Evolutionary conservation across 2,329 filamentous ascomycete species (phyloP), one percentile per base, ranked within the genome.

Genomic region (Leptodontidium sp.): DNA sequence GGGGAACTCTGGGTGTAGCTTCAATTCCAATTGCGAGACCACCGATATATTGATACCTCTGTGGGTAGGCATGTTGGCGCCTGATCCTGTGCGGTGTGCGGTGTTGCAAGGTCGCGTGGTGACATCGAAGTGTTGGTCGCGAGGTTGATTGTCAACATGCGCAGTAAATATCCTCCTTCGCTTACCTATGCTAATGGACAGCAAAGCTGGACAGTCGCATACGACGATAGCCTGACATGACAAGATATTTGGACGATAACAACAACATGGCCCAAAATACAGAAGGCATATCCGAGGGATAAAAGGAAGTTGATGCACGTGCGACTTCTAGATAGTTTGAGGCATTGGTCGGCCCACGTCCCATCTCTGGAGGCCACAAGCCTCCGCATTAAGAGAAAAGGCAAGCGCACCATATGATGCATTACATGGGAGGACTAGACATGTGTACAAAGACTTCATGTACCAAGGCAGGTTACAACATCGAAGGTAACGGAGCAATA

Each of bases 1-100:
- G 24, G 85, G 84, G 73, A 85, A 88, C 73, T 89, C 87, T 15
- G 83, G 82, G 2, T 88, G 79, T 24, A 74, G 77, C 55, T 79
- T 71, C 15, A 76, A 71, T 21, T 75, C 74, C 43, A 68, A 59
- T 35, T 76, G 70, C 6, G 75, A 77, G 26, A 78, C 64, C 8
- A 79, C 63, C 4, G 70, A 68, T 11, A 79, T 32, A 61, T 72
- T 70, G 49, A 79, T 73, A 12, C 75, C 76, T 65, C 73, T 71
- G 49, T 71, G 68, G 4, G 58, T 71, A 24, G 77, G 77, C 77
- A 79, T 79, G 17, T 52, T 73, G 64, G 29, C 40, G 58, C 40
- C 65, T 52, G 53, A 29, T 58, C 8, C 8, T 32, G 14, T 62
- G 45, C 9, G 32, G 45, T 32, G 55, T 58, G 32, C 43, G 9